Evolutionary conservation across 768 basidiomycete genomes (phyloP).

Genomic region (Tylopilus sp.): DNA sequence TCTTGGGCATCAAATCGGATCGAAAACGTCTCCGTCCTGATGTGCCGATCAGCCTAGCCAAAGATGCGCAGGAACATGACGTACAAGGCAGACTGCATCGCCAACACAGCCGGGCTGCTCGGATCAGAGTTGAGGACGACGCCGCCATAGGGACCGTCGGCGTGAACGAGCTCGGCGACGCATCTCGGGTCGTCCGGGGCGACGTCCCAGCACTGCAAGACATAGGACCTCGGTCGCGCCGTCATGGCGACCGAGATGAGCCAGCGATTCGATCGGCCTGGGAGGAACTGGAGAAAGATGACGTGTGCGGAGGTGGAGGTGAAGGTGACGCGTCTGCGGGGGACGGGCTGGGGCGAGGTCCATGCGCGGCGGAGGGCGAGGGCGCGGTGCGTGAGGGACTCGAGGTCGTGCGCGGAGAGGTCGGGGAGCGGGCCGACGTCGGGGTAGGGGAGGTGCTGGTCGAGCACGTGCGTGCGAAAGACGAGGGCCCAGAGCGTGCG

Average conservation of each 20-base stretch:
- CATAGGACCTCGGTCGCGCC: slow-evolving; percentile 25
- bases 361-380: slow-evolving; percentile 48
- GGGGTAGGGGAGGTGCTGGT: slow-evolving; percentile 46
- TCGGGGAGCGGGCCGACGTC: slow-evolving; percentile 29
- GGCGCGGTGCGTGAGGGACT: slow-evolving; percentile 38
- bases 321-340: slow-evolving; percentile 27
- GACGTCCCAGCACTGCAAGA: slow-evolving; percentile 60
- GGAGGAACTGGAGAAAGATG: slow-evolving; percentile 47
- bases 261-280: slow-evolving; percentile 39
- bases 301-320: slow-evolving; percentile 35
- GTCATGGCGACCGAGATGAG: slow-evolving; percentile 44
- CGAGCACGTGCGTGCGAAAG: slow-evolving; percentile 40
- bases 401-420: slow-evolving; percentile 44
- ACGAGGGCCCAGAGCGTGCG: slow-evolving; percentile 50
- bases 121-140: slow-evolving; percentile 45
- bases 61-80: background rate
- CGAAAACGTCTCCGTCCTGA: slow-evolving; percentile 42
- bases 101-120: slow-evolving; percentile 34
- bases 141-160: slow-evolving; percentile 37
- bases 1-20: slow-evolving; percentile 36
- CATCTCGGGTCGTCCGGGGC: slow-evolving; percentile 31
- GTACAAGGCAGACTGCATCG: slow-evolving; percentile 43
- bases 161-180: slow-evolving; percentile 38
- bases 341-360: slow-evolving; percentile 39
- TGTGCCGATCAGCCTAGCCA: background rate